These are phyloP conservation scores for Hymenoscyphus infarciens DNA, from an alignment of 2,329 filamentous ascomycete genomes.

Conservation along the genomic window DNA sequence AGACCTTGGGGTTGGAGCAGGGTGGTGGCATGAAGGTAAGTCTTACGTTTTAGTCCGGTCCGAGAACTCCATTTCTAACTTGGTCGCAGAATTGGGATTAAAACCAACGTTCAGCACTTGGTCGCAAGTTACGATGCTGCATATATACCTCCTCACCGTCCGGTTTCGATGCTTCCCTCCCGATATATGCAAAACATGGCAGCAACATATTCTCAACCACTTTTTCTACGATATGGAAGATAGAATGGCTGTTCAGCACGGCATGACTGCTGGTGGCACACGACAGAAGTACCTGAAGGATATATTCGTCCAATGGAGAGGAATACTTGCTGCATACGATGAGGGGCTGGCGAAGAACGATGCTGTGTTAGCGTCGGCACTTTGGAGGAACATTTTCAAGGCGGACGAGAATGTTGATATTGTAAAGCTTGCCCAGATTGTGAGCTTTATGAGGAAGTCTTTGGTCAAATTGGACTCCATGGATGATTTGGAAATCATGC, in stretches of 20 bases:
- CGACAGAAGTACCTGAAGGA: slow-evolving; percentile 75
- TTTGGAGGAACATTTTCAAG: slow-evolving; percentile 94
- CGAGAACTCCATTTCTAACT: slow-evolving; percentile 11
- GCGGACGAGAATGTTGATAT: slow-evolving; percentile 61
- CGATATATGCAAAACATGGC: slow-evolving; percentile 69
- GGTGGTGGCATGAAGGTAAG: slow-evolving; percentile 79
- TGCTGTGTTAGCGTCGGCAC: slow-evolving; percentile 71
- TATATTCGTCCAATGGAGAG: slow-evolving; percentile 89
- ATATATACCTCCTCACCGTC: slow-evolving; percentile 88
- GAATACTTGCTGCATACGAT: slow-evolving; percentile 78
- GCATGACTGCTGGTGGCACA: slow-evolving; percentile 55
- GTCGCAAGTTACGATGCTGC: slow-evolving; percentile 93
- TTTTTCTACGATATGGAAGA: slow-evolving; percentile 90
- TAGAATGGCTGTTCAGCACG: slow-evolving; percentile 77
- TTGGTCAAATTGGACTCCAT: slow-evolving; percentile 51
- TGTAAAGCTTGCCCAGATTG: slow-evolving; percentile 56
- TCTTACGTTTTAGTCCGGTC: not conserved
- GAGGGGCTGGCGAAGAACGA: slow-evolving; percentile 76
- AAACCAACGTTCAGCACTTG: slow-evolving; percentile 89
- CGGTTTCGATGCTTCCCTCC: slow-evolving; percentile 75
- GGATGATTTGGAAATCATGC: slow-evolving; percentile 48
- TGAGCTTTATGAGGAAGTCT: slow-evolving; percentile 59
- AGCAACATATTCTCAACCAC: slow-evolving; percentile 88
- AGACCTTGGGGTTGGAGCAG: slow-evolving; percentile 71
- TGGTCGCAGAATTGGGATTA: slow-evolving; percentile 64